Percentiles rank a stretch among this genome's conserved stretches.
These are phyloP conservation scores for Crassisporium funariophilum DNA, from an alignment of 768 basidiomycete genomes.

Conservation along the genomic window DNA sequence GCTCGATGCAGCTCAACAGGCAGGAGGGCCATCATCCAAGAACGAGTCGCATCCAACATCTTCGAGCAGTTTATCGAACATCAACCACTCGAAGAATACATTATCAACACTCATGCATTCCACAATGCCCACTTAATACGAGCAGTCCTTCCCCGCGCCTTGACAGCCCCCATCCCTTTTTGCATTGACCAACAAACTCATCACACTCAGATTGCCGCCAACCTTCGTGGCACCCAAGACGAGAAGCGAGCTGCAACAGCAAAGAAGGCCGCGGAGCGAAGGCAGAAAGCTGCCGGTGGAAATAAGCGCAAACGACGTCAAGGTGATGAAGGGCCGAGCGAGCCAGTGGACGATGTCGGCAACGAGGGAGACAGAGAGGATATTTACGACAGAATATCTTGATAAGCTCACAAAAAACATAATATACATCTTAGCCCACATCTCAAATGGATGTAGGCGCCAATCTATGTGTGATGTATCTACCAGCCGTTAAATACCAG, in stretches of 20 bases:
- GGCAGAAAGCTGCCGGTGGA: neutral
- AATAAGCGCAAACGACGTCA: neutral
- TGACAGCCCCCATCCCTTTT: constrained; percentile 8
- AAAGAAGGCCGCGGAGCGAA: constrained; percentile 4
- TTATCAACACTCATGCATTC: constrained; percentile 22
- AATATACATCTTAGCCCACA: neutral
- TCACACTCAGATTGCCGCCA: constrained; percentile 5
- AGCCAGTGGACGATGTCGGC: neutral
- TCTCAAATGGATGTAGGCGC: neutral
- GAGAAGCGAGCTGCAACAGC: constrained; percentile 13
- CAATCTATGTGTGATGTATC: neutral
- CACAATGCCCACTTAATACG: too few species aligned
- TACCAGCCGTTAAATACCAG: neutral
- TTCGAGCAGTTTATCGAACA: constrained; percentile 13
- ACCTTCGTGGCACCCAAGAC: constrained; percentile 7
- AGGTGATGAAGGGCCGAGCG: neutral
- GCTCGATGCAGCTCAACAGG: constrained; percentile 18
- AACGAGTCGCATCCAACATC: constrained; percentile 11
- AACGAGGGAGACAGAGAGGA: neutral
- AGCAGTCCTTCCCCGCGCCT: constrained; percentile 12
- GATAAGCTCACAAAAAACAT: neutral
- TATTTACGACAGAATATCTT: neutral
- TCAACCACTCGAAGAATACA: constrained; percentile 9
- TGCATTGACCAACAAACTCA: constrained; percentile 2
- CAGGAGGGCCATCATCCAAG: constrained; percentile 11